Percentiles rank a stretch among this genome's conserved stretches.
Conservation (phyloP, 164 flowering plant genomes). For the Vitis vinifera region DNA sequence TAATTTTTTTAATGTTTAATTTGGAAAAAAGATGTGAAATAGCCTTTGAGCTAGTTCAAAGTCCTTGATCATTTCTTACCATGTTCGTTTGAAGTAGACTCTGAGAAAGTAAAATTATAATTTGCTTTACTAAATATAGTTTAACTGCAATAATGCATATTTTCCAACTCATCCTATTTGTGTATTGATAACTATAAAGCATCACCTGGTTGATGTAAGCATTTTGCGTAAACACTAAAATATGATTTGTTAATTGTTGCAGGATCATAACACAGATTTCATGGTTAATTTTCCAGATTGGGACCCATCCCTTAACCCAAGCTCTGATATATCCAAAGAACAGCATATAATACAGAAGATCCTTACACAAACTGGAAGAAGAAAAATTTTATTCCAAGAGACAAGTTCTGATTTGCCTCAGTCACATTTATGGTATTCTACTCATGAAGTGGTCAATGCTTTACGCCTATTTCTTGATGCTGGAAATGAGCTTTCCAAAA, state of each 20-base stretch:
- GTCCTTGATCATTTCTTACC: slow-evolving; percentile 1
- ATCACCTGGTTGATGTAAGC: neutral
- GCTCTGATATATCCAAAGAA: slow-evolving; percentile 16
- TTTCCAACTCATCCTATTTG: neutral
- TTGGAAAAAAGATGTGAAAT: neutral
- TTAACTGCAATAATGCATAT: neutral
- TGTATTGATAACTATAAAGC: neutral
- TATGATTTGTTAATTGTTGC: slow-evolving; percentile 20
- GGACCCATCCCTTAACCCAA: slow-evolving; percentile 59
- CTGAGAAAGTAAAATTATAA: neutral
- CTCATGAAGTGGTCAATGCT: slow-evolving; percentile 55
- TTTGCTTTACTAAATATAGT: neutral
- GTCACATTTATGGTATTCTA: slow-evolving; percentile 91
- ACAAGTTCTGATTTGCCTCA: slow-evolving; percentile 42
- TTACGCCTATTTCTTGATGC: slow-evolving; percentile 70
- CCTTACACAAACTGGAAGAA: slow-evolving; percentile 13
- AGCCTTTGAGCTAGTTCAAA: neutral
- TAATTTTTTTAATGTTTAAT: neutral
- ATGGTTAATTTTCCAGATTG: slow-evolving; percentile 88
- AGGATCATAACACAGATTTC: slow-evolving; percentile 92
- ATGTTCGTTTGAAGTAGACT: neutral
- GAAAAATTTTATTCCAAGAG: slow-evolving; percentile 53
- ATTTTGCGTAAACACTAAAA: neutral
- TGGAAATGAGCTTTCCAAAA: slow-evolving; percentile 56
- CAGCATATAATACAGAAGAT: slow-evolving; percentile 25